phyloP scores from a whole-genome alignment of 1,284 basidiomycete genomes.

The Ceratobasidium sp. region DNA sequence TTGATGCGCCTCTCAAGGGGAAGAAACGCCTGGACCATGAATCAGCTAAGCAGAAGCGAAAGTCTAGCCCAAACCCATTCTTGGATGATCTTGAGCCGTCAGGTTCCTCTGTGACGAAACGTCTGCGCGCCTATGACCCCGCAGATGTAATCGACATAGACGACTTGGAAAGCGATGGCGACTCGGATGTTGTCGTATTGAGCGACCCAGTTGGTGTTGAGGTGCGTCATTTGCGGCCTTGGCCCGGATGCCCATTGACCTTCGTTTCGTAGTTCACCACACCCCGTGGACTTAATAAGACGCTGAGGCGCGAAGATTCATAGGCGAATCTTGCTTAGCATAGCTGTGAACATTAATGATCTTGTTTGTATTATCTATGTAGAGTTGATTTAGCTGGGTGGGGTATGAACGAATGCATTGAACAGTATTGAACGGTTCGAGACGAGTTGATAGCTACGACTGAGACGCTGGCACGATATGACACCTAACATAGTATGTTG shows the following conservation, averaged over 20 bases:
- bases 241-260: neutral
- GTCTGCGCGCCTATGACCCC: neutral
- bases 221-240: neutral
- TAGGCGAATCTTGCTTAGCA: too few species aligned
- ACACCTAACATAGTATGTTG: conserved; percentile 47
- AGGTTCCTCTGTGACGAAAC: neutral
- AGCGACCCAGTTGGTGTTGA: neutral
- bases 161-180: conserved; percentile 20
- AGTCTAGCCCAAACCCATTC: neutral
- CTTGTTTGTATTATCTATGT: too few species aligned
- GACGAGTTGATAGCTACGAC: too few species aligned
- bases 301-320: too few species aligned
- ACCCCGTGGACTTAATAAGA: neutral
- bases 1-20: neutral
- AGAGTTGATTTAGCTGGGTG: too few species aligned
- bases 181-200: conserved; percentile 21
- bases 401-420: too few species aligned
- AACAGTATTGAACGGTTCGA: too few species aligned
- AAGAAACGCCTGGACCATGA: neutral
- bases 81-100: neutral
- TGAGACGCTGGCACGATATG: conserved; percentile 48
- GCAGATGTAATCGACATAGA: conserved; percentile 31
- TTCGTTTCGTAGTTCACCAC: too few species aligned
- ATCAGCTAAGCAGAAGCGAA: neutral
- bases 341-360: too few species aligned